Evolutionary conservation across 108 stramenopile species (phyloP).

Genomic region (Mediolabrus comicus): DNA sequence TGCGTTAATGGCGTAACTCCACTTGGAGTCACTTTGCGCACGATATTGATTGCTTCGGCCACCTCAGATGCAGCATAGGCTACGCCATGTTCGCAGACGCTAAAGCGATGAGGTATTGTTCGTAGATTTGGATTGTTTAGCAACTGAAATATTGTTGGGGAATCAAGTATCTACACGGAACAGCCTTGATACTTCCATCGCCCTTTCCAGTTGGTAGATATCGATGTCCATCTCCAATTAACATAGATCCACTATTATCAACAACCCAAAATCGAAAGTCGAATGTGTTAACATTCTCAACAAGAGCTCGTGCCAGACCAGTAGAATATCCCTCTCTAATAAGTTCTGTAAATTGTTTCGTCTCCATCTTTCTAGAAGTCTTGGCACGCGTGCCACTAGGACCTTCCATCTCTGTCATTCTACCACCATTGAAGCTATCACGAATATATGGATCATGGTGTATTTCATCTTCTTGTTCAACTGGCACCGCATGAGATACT

Average conservation of each 20-base stretch:
- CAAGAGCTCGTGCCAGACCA: conserved; percentile 40
- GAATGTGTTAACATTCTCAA: conserved; percentile 17
- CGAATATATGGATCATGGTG: neutral
- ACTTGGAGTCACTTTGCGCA: conserved; percentile 40
- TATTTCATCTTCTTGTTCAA: neutral
- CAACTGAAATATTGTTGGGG: conserved; percentile 60
- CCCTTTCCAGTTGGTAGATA: conserved; percentile 28
- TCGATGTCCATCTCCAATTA: conserved; percentile 55
- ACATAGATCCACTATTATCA: conserved; percentile 65
- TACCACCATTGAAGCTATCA: neutral
- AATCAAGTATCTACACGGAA: conserved; percentile 49
- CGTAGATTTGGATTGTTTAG: conserved; percentile 53
- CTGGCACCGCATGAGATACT: neutral
- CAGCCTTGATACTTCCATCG: conserved; percentile 22
- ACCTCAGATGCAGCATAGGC: conserved; percentile 28
- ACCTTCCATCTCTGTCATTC: conserved; percentile 10
- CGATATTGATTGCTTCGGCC: conserved; percentile 30
- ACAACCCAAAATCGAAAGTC: conserved; percentile 42
- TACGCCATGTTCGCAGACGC: conserved; percentile 45
- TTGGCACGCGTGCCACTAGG: conserved; percentile 3
- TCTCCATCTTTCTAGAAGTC: conserved; percentile 3
- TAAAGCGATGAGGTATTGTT: conserved; percentile 46
- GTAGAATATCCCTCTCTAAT: conserved; percentile 30
- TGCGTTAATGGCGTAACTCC: conserved; percentile 64
- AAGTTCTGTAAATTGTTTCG: conserved; percentile 12